These are phyloP conservation scores for Hymenoscyphus repandus DNA, from an alignment of 2,329 filamentous ascomycete species.

Conservation along the genomic window DNA sequence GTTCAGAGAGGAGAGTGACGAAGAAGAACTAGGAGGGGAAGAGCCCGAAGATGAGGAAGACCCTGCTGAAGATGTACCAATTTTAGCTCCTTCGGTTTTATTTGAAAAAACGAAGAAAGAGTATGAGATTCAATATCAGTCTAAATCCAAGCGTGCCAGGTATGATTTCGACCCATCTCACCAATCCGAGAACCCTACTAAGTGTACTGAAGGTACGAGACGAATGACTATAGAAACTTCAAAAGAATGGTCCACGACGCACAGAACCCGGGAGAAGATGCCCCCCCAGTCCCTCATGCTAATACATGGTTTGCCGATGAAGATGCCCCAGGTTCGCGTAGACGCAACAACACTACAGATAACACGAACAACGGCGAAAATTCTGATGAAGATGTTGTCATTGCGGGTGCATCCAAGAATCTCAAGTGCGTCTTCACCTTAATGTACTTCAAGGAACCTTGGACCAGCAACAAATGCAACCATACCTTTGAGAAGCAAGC, in stretches of 20 bases:
- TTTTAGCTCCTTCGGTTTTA: constrained; percentile 32
- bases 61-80: constrained; percentile 19
- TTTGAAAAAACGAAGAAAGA: constrained; percentile 34
- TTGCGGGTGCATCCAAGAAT: constrained; percentile 58
- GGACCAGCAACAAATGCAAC: constrained; percentile 60
- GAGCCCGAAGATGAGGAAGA: constrained; percentile 40
- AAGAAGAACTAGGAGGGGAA: constrained; percentile 34
- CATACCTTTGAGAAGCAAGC: constrained; percentile 67
- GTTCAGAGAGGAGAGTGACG: constrained; percentile 27
- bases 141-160: constrained; percentile 37
- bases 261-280: constrained; percentile 46
- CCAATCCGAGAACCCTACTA: background rate
- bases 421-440: constrained; percentile 68
- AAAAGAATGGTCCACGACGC: constrained; percentile 58
- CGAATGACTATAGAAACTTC: constrained; percentile 58
- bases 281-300: constrained; percentile 47
- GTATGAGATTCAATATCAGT: constrained; percentile 32
- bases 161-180: constrained; percentile 20
- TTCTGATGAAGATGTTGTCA: constrained; percentile 54
- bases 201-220: constrained; percentile 42
- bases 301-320: constrained; percentile 54
- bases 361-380: constrained; percentile 18
- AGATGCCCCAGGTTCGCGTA: constrained; percentile 9
- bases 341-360: constrained; percentile 14
- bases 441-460: constrained; percentile 58